A percentile compares a stretch with the other conserved stretches of the same genome.
Evolutionary conservation across 2,329 filamentous ascomycete genomes (phyloP).

Genomic region (Gaeumannomyces sp.): DNA sequence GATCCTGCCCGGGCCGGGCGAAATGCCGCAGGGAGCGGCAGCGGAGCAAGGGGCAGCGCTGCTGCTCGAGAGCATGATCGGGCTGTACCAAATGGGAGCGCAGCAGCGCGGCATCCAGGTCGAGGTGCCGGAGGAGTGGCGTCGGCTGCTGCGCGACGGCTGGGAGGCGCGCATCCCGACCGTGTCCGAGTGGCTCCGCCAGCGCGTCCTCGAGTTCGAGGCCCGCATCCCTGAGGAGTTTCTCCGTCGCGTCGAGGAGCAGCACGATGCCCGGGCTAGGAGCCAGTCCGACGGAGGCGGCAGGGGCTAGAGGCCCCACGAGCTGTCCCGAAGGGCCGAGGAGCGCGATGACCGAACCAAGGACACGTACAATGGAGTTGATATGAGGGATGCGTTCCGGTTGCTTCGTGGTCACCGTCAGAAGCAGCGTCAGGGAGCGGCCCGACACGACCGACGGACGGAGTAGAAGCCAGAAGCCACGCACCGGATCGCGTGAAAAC

Average conservation of each 20-base stretch:
- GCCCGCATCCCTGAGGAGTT: constrained; percentile 5
- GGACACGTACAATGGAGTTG: too few relatives aligned
- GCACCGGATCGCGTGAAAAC: too few relatives aligned
- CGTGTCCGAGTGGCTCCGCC: constrained; percentile 8
- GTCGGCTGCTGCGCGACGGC: constrained; percentile 8
- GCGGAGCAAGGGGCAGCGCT: constrained; percentile 8
- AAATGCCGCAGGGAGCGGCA: not conserved
- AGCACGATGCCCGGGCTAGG: constrained; percentile 2
- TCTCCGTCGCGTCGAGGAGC: constrained; percentile 1
- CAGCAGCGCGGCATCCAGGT: constrained; percentile 10
- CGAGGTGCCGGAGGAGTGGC: constrained; percentile 8
- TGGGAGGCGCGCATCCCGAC: constrained; percentile 9
- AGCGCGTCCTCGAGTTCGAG: constrained; percentile 8
- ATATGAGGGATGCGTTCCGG: too few relatives aligned
- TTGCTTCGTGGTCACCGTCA: not conserved
- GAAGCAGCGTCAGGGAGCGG: not conserved
- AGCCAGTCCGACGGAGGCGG: not conserved
- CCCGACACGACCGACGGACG: not conserved
- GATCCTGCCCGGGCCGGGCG: not conserved
- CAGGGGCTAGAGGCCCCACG: not conserved
- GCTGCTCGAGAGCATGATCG: constrained; percentile 8
- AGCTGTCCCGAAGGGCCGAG: too few relatives aligned
- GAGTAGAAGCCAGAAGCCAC: not conserved
- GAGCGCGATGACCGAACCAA: too few relatives aligned
- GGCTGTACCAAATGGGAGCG: constrained; percentile 9